Percentiles rank a stretch among this genome's conserved stretches.
phyloP scores from a whole-genome alignment of 1,284 basidiomycete genomes.

The Pterulicium gracile region DNA sequence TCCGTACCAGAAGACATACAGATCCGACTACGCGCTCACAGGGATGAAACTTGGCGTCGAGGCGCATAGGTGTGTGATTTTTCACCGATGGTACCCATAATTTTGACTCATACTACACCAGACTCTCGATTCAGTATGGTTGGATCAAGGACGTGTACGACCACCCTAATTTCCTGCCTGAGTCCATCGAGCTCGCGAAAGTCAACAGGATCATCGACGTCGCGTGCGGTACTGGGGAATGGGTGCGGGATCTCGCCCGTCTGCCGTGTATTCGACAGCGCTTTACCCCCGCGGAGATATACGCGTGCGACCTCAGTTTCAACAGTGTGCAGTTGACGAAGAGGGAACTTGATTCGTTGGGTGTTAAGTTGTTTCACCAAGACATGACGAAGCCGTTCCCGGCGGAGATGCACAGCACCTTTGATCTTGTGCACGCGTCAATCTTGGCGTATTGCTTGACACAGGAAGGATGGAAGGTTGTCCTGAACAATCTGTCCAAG shows the following conservation, averaged over 20 bases:
- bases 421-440: background rate
- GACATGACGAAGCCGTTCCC: background rate
- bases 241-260: background rate
- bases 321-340: background rate
- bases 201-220: slow-evolving; percentile 1
- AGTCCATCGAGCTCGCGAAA: background rate
- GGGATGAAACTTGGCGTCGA: too few relatives aligned
- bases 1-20: too few relatives aligned
- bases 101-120: too few relatives aligned
- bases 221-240: slow-evolving; percentile 1
- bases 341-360: background rate
- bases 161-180: background rate
- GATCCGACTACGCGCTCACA: too few relatives aligned
- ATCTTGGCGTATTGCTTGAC: background rate
- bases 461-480: background rate
- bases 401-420: background rate
- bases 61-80: too few relatives aligned
- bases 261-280: background rate
- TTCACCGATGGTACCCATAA: too few relatives aligned
- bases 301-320: background rate
- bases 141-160: background rate
- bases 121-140: background rate
- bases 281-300: background rate
- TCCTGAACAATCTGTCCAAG: background rate
- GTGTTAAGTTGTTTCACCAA: background rate